Percentiles rank a stretch among this genome's conserved stretches.
Conservation (phyloP, 1,139 yeast genomes). For the Yamadazyma triangularis region DNA sequence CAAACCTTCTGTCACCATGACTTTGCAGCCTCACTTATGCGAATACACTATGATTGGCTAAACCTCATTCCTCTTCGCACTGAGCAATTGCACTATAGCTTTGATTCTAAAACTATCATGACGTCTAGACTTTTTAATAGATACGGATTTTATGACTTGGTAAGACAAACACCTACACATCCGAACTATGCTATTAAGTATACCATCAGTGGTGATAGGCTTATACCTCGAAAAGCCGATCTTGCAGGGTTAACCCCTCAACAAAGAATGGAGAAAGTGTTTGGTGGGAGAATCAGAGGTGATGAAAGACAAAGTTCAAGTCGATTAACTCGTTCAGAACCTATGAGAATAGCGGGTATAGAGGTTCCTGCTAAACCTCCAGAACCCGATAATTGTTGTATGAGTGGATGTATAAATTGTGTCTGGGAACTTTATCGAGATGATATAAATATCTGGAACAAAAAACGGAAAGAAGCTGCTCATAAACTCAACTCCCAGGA, state of each 20-base stretch:
- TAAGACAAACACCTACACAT: conserved; percentile 26
- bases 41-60: too few species aligned
- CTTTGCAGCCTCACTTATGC: too few species aligned
- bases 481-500: conserved; percentile 31
- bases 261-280: conserved; percentile 46
- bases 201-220: conserved; percentile 21
- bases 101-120: too few species aligned
- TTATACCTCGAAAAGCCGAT: conserved; percentile 17
- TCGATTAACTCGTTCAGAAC: conserved; percentile 39
- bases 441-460: conserved; percentile 80
- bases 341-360: conserved; percentile 61
- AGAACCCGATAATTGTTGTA: conserved; percentile 95
- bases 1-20: too few species aligned
- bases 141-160: conserved; percentile 36
- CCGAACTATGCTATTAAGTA: conserved; percentile 18
- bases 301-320: conserved; percentile 50
- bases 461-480: conserved; percentile 57
- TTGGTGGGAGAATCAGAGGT: conserved; percentile 58
- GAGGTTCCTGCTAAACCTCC: conserved; percentile 73
- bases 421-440: conserved; percentile 94
- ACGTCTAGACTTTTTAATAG: conserved; percentile 9
- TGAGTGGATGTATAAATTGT: conserved; percentile 95
- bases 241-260: conserved; percentile 30
- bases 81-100: too few species aligned
- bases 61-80: too few species aligned